Percentiles rank a stretch among this genome's conserved stretches.
Conservation (phyloP, 768 basidiomycete species). For the Mycena indigotica region DNA sequence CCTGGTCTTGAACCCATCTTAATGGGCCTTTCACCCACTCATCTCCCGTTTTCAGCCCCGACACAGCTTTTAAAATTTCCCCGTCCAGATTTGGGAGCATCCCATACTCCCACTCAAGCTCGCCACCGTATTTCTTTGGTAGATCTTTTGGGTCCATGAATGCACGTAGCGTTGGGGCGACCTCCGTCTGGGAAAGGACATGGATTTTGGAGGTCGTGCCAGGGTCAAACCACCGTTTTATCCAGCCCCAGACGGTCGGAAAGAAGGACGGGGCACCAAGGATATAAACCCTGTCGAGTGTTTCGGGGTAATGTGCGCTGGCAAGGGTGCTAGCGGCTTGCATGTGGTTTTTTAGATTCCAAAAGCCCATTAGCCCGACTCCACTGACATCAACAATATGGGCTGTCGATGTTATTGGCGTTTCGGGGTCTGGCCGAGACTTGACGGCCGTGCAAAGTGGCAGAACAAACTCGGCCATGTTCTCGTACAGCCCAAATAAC, state of each 20-base stretch:
- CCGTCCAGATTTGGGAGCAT: slow-evolving; percentile 51
- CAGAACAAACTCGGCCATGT: slow-evolving; percentile 50
- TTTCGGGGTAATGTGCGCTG: slow-evolving; percentile 60
- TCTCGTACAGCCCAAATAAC: slow-evolving; percentile 42
- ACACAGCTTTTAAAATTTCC: slow-evolving; percentile 34
- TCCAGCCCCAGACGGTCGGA: slow-evolving; percentile 60
- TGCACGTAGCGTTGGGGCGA: slow-evolving; percentile 41
- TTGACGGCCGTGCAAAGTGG: slow-evolving; percentile 48
- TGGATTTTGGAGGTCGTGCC: slow-evolving; percentile 58
- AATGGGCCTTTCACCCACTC: slow-evolving; percentile 31
- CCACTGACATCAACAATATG: slow-evolving; percentile 54
- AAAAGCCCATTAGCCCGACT: slow-evolving; percentile 42
- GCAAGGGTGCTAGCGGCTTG: slow-evolving; percentile 58
- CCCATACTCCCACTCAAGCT: slow-evolving; percentile 55
- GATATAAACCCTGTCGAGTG: slow-evolving; percentile 48
- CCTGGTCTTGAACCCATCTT: slow-evolving; percentile 10
- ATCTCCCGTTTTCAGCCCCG: slow-evolving; percentile 41
- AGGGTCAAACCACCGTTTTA: slow-evolving; percentile 63
- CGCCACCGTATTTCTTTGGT: slow-evolving; percentile 57
- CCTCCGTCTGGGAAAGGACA: slow-evolving; percentile 45
- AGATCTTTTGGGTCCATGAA: slow-evolving; percentile 47
- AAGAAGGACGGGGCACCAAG: slow-evolving; percentile 65
- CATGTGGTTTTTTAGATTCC: slow-evolving; percentile 54
- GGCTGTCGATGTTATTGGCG: slow-evolving; percentile 44
- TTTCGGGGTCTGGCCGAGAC: slow-evolving; percentile 32